Percentiles rank a stretch among this genome's conserved stretches.
Conservation (phyloP, 176 grass and related monocot genomes). For the Canna indica region DNA sequence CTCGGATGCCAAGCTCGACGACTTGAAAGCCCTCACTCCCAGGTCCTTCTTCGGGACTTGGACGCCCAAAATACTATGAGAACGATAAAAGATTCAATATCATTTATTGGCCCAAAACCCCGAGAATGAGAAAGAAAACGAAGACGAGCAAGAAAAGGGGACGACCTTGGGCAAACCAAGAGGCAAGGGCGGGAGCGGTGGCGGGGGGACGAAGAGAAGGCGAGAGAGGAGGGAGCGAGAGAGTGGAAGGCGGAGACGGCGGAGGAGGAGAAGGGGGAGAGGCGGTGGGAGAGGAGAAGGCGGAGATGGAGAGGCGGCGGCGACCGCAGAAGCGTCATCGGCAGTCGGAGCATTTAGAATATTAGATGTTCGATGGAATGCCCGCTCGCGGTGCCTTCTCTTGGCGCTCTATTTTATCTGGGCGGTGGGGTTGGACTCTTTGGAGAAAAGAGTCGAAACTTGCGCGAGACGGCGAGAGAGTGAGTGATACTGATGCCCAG, state of each 20-base stretch:
- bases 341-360: neutral
- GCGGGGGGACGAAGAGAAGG: neutral
- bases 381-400: neutral
- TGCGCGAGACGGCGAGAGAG: too few relatives aligned
- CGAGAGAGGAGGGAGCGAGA: conserved; percentile 18
- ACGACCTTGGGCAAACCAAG: conserved; percentile 40
- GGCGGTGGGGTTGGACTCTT: neutral
- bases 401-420: neutral
- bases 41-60: conserved; percentile 20
- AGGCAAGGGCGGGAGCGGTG: neutral
- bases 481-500: too few relatives aligned
- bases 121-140: neutral
- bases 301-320: conserved; percentile 32
- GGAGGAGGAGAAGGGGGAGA: conserved; percentile 34
- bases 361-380: neutral
- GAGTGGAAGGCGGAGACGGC: conserved; percentile 24
- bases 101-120: neutral
- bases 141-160: neutral
- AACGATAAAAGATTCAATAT: neutral
- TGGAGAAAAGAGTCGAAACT: too few relatives aligned
- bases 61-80: conserved; percentile 17
- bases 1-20: conserved; percentile 51
- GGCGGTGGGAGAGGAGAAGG: conserved; percentile 40
- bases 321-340: conserved; percentile 59
- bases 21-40: conserved; percentile 54